These are phyloP conservation scores for Corymbia citriodora DNA, from an alignment of 441 rosid genomes.

Conservation along the genomic window DNA sequence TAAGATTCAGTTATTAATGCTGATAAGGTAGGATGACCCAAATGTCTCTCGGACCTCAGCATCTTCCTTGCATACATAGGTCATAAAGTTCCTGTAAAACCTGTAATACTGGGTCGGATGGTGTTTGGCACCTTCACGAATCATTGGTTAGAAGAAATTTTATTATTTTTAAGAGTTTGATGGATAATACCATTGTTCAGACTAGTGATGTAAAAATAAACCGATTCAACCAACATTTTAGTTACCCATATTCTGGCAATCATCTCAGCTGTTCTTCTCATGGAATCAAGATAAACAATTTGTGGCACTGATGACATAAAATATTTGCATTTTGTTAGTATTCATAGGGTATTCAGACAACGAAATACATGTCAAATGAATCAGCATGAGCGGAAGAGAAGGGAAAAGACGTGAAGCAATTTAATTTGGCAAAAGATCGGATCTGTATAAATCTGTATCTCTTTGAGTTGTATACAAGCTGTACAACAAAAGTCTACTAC, in stretches of 20 bases:
- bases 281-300: background rate
- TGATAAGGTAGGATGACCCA: background rate
- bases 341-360: background rate
- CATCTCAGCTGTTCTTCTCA: background rate
- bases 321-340: background rate
- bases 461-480: background rate
- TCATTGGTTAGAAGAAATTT: background rate
- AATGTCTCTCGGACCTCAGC: background rate
- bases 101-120: background rate
- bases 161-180: background rate
- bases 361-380: background rate
- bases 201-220: background rate
- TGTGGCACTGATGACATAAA: background rate
- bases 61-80: background rate
- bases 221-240: background rate
- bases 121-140: background rate
- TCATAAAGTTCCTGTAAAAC: background rate
- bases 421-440: background rate
- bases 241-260: background rate
- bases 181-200: background rate
- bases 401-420: background rate
- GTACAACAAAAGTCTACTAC: background rate
- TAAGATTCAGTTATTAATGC: background rate
- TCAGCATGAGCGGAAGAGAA: background rate
- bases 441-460: background rate